phyloP scores from a whole-genome alignment of 768 basidiomycete genomes.

The Rhizopogon roseolus region DNA sequence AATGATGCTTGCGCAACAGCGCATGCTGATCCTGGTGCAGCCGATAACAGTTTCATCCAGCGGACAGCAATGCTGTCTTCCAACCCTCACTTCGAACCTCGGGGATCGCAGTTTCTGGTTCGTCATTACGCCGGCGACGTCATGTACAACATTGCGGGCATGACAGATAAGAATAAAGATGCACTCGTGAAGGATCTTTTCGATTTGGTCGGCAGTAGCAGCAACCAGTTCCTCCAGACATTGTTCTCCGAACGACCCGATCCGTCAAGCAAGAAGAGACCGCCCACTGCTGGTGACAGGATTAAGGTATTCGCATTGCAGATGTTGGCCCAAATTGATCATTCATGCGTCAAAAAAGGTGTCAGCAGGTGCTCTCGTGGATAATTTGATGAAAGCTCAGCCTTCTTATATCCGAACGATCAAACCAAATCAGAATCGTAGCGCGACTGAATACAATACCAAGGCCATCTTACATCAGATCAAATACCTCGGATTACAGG shows the following conservation, averaged over 20 bases:
- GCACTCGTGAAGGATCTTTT: slow-evolving; percentile 91
- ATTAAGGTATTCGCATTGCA: slow-evolving; percentile 64
- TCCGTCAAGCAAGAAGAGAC: slow-evolving; percentile 95
- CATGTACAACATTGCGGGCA: slow-evolving; percentile 94
- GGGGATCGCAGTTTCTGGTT: slow-evolving; percentile 91
- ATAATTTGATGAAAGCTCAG: slow-evolving; percentile 95
- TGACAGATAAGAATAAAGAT: slow-evolving; percentile 99
- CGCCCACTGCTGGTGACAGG: slow-evolving; percentile 95
- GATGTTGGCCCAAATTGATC: neutral
- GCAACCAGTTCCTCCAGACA: slow-evolving; percentile 80
- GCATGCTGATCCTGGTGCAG: slow-evolving; percentile 93
- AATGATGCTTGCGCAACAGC: slow-evolving; percentile 99
- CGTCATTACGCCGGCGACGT: slow-evolving; percentile 98
- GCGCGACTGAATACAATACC: slow-evolving; percentile 83
- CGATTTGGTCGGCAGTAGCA: slow-evolving; percentile 77
- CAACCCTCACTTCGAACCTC: slow-evolving; percentile 92
- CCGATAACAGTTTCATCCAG: slow-evolving; percentile 96
- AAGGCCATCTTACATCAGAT: slow-evolving; percentile 98
- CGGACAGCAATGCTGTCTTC: slow-evolving; percentile 74
- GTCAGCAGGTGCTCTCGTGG: slow-evolving; percentile 94
- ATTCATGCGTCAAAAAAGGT: slow-evolving; percentile 34
- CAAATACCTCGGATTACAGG: slow-evolving; percentile 97
- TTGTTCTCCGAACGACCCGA: slow-evolving; percentile 95
- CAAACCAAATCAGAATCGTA: slow-evolving; percentile 97
- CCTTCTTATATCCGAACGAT: slow-evolving; percentile 99